Base-by-base conservation (phyloP, 2,329 filamentous ascomycete species). In the Dactylellina leptospora region DNA sequence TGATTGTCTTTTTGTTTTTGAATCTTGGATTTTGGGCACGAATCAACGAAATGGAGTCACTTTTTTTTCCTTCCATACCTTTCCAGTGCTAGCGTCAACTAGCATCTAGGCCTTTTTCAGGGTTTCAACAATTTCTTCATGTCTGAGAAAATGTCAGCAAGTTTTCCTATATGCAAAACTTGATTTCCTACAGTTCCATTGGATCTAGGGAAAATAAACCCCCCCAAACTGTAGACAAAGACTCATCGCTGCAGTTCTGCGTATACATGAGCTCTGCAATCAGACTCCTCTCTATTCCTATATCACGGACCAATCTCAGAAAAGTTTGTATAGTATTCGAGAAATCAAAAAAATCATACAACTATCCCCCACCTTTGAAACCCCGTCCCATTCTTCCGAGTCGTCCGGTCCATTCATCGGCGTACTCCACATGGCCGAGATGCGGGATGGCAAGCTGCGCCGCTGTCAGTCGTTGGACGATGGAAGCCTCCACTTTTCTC, bases 381-480 rank as follows among this genome's bases (percentile, higher is more conserved):
- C 53, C 61, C 36, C 20, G 27, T 55, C 13, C 40, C 11, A 55
- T 28, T 55, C 50, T 48, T 25, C 22, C 36, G 18, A 13, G 22
- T 48, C 45, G 23, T 18, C 30, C 36, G 27, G 28, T 36, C 18
- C 42, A 27, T 45, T 33, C 50, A 48, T 62, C 66, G 66, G 58
- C 51, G 45, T 30, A 33, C 66, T 62, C 50, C 63, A 69, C 45
- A 66, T 42, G 27, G 54, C 50, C 36, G 47, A 56, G 22, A 56
- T 54, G 45, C 42, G 61, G 61, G 63, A 60, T 61, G 45, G 36
- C 38, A 55, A 48, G 56, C 56, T 61, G 45, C 30, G 42, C 42
- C 45, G 22, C 51, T 64, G 44, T 58, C 61, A 50, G 61, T 56
- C 51, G 61, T 42, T 48, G 58, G 61, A 58, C 61, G 27, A 44